Conservation (phyloP, 257 asterid species). For the Sherardia arvensis region DNA sequence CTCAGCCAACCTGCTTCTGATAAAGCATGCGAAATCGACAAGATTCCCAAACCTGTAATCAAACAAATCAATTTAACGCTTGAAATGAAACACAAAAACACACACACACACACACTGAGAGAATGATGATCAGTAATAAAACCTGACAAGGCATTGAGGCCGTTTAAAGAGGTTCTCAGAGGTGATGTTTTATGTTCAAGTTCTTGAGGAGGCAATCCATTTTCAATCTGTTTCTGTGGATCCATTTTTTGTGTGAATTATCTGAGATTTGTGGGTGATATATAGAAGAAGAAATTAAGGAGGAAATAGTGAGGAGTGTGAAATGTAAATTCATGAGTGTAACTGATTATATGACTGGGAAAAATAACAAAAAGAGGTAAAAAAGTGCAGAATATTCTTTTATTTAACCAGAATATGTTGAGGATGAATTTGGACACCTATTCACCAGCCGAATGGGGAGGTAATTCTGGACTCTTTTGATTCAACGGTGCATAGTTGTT, state of each 20-base stretch:
- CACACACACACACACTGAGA: background rate
- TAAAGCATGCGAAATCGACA: constrained; percentile 45
- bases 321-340: background rate
- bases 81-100: background rate
- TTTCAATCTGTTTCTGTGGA: background rate
- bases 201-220: background rate
- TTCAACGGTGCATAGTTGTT: background rate
- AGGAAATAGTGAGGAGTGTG: background rate
- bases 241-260: background rate
- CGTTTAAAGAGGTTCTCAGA: constrained; percentile 40
- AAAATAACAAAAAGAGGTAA: background rate
- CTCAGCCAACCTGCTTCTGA: constrained; percentile 48
- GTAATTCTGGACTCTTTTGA: background rate
- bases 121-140: too few species aligned
- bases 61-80: background rate
- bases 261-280: background rate
- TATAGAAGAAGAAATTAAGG: background rate
- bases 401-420: too few species aligned
- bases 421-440: background rate
- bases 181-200: constrained; percentile 25
- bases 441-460: background rate
- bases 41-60: constrained; percentile 32
- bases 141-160: constrained; percentile 44
- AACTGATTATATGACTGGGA: background rate
- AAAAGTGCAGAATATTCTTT: too few species aligned